These are phyloP conservation scores for Alternaria infectoria DNA, from an alignment of 2,329 filamentous ascomycete genomes.

Conservation along the genomic window DNA sequence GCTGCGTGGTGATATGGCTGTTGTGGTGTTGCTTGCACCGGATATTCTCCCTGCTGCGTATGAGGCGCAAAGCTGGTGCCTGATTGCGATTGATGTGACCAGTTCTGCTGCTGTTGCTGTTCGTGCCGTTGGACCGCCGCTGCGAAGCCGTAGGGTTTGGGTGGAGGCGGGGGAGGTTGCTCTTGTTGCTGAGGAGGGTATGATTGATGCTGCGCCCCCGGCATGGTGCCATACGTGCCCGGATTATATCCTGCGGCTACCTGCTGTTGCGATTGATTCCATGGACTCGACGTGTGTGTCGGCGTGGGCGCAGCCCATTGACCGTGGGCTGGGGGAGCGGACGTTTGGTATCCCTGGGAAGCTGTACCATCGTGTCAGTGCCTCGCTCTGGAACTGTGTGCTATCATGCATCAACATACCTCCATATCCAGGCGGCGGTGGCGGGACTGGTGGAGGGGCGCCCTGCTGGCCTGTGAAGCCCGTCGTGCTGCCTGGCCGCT, in stretches of 20 bases:
- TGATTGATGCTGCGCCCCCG: slow-evolving; percentile 24
- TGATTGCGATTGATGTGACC: slow-evolving; percentile 28
- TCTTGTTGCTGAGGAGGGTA: slow-evolving; percentile 37
- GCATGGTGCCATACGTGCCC: slow-evolving; percentile 42
- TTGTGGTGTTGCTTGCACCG: slow-evolving; percentile 23
- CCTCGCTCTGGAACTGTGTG: neutral
- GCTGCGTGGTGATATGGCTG: slow-evolving; percentile 37
- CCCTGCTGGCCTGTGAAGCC: slow-evolving; percentile 35
- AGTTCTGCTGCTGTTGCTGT: slow-evolving; percentile 24
- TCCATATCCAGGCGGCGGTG: slow-evolving; percentile 39
- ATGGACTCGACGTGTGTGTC: slow-evolving; percentile 27
- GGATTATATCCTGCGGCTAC: slow-evolving; percentile 38
- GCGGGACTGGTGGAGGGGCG: slow-evolving; percentile 17
- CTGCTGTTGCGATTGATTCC: slow-evolving; percentile 34
- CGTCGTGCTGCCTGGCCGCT: slow-evolving; percentile 39
- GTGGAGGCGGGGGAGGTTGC: slow-evolving; percentile 45
- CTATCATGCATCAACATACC: slow-evolving; percentile 18
- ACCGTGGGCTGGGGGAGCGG: slow-evolving; percentile 31
- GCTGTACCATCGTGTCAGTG: slow-evolving; percentile 9
- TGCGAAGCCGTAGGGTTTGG: slow-evolving; percentile 44
- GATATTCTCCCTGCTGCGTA: slow-evolving; percentile 36
- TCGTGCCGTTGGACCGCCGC: slow-evolving; percentile 31
- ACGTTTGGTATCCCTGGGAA: slow-evolving; percentile 30
- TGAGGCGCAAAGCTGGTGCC: slow-evolving; percentile 26
- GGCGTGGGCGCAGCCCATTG: slow-evolving; percentile 40